Percentiles rank a stretch among this genome's conserved stretches.
phyloP scores from a whole-genome alignment of 2,329 filamentous ascomycete genomes.

The Ilyonectria destructans region DNA sequence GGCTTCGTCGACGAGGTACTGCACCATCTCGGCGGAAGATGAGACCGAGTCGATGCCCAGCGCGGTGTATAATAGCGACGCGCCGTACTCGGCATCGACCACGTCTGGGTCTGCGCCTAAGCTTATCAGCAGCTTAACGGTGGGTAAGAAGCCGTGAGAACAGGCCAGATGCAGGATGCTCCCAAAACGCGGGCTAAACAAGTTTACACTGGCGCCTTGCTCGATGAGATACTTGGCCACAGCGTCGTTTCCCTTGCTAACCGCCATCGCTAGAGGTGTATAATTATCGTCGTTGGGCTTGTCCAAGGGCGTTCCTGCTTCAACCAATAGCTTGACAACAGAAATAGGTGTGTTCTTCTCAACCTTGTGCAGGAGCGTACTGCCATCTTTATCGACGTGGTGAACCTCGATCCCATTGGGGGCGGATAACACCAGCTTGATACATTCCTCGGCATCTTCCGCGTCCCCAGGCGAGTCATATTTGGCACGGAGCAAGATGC shows the following conservation, averaged over 20 bases:
- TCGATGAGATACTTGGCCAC: slow-evolving; percentile 11
- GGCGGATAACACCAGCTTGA: neutral
- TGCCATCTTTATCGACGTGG: neutral
- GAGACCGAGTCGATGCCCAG: neutral
- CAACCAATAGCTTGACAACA: slow-evolving; percentile 1
- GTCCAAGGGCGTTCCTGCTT: neutral
- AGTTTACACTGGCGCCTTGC: slow-evolving; percentile 3
- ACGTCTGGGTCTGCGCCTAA: neutral
- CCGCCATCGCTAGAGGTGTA: slow-evolving; percentile 15
- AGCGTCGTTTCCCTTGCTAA: neutral
- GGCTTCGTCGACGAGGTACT: slow-evolving; percentile 1
- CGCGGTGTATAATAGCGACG: slow-evolving; percentile 1
- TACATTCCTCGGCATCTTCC: neutral
- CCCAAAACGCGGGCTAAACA: slow-evolving; percentile 2
- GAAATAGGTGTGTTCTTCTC: neutral
- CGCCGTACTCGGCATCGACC: neutral
- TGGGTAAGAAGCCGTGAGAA: neutral
- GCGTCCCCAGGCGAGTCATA: neutral
- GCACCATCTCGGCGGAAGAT: neutral
- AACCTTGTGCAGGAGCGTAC: slow-evolving; percentile 12
- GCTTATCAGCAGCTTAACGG: neutral
- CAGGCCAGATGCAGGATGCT: slow-evolving; percentile 21
- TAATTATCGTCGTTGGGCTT: neutral
- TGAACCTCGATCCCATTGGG: neutral
- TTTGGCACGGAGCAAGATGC: neutral